Evolutionary conservation across 306 rosid genomes (phyloP), one percentile per base, ranked within the genome.

Genomic region (Medicago truncatula): DNA sequence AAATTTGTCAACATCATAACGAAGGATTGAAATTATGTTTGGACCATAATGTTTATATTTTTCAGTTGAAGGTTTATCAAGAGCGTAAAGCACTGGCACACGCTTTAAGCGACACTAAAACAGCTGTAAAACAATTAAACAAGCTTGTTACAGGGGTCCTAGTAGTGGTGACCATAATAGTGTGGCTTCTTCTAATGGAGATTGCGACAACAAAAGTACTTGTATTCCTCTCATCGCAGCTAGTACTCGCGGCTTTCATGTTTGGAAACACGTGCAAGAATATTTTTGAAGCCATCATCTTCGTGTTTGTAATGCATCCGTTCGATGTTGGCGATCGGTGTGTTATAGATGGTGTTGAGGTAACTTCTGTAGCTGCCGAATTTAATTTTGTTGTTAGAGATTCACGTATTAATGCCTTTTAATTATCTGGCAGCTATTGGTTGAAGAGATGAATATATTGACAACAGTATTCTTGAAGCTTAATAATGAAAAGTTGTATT

Each of bases 321-420:
- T 95, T 92, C 72, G 99, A 92, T 59, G 99, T 95, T 3, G 97
- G 97, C 6, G 99, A 95, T 72, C 97, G 90, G 47, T 95, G 97
- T 53, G 96, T 90, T 25, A 52, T 95, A 3, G 97, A 95, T 63
- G 96, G 98, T 8, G 80, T 90, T 78, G 86, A 80, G 92, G 99
- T 95, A 86, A 84, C 54, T 68, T 66, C 54, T 66, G 60, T 17
- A 36, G 61, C 6, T n/a, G 16, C 46, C 40, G 50, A 31, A 72
- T 8, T 34, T 72, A 23, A 38, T 71, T 53, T 64, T 36, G 9
- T 34, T 63, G 39, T 73, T 53, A 10, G 6, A 71, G 39, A 67
- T 40, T 77, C 23, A 12, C 46, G 34, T 74, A 75, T 70, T 78
- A 15, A 61, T 47, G 28, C 43, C 56, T 54, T 52, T 44, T 60